Conservation (phyloP, 1,284 basidiomycete species). For the Earliella scabrosa region DNA sequence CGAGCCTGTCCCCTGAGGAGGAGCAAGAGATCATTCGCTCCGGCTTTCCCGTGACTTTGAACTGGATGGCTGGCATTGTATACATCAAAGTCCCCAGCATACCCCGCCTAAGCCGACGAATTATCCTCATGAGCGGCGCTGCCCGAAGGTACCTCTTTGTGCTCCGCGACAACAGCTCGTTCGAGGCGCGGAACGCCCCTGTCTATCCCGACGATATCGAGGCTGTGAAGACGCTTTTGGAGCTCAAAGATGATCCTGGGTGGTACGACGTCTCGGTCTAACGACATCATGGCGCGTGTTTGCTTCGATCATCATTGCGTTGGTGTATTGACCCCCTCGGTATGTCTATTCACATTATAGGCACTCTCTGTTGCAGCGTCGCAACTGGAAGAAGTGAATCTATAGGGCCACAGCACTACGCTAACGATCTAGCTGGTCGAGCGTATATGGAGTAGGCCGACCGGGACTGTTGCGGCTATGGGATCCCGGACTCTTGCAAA, state of each 20-base stretch:
- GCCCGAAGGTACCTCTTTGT: background rate
- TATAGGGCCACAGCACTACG: too few relatives aligned
- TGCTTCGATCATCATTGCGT: too few relatives aligned
- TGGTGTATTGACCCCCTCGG: too few relatives aligned
- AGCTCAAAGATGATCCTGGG: background rate
- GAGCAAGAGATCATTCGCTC: background rate
- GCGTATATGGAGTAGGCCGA: too few relatives aligned
- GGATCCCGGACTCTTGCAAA: too few relatives aligned
- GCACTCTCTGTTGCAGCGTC: too few relatives aligned
- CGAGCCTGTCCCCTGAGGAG: background rate
- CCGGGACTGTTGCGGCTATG: too few relatives aligned
- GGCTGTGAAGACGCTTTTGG: background rate
- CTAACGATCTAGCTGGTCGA: too few relatives aligned
- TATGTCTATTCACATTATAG: too few relatives aligned
- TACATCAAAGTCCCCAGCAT: background rate
- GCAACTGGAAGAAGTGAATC: too few relatives aligned
- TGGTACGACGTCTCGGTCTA: background rate
- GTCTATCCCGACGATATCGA: background rate
- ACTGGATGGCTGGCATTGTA: background rate
- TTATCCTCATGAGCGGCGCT: background rate
- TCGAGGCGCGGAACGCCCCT: conserved; percentile 32
- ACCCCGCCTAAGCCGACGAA: background rate
- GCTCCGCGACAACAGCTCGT: background rate
- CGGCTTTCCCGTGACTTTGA: background rate
- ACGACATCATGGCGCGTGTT: too few relatives aligned